Conservation (phyloP, 805 yeast species). For the Schwanniomyces sp. region DNA sequence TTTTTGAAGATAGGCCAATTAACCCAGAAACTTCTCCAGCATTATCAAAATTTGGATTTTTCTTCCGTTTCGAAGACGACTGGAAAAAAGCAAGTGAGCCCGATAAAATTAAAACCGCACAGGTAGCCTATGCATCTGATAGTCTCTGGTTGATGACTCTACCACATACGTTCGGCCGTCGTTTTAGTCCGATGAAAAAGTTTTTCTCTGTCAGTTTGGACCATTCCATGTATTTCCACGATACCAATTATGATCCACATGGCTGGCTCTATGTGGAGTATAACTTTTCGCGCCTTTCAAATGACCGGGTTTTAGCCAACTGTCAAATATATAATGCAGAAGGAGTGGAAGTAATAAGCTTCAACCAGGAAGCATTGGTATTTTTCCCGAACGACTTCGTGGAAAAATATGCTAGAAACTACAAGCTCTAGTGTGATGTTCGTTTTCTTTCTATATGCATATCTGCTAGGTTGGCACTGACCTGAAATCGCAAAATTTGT, state of each 20-base stretch:
- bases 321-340: slow-evolving; percentile 27
- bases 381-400: slow-evolving; percentile 12
- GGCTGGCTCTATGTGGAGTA: slow-evolving; percentile 29
- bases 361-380: slow-evolving; percentile 37
- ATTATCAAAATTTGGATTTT: slow-evolving; percentile 32
- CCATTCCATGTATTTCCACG: slow-evolving; percentile 36
- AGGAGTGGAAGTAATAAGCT: slow-evolving; percentile 28
- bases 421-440: background rate
- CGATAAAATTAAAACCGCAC: slow-evolving; percentile 26
- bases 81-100: slow-evolving; percentile 15
- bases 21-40: slow-evolving; percentile 17
- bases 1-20: slow-evolving; percentile 20
- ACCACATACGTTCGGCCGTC: slow-evolving; percentile 20
- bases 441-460: too few relatives aligned
- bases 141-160: slow-evolving; percentile 29
- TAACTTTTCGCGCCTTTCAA: slow-evolving; percentile 25
- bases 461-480: too few relatives aligned
- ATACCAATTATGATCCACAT: slow-evolving; percentile 33
- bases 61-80: slow-evolving; percentile 25
- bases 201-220: slow-evolving; percentile 33
- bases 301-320: slow-evolving; percentile 28
- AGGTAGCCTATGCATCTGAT: slow-evolving; percentile 33
- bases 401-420: background rate
- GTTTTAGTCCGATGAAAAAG: slow-evolving; percentile 17
- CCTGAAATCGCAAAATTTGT: too few relatives aligned